Evolutionary conservation across 768 basidiomycete species (phyloP).

Genomic region (Floccularia luteovirens): DNA sequence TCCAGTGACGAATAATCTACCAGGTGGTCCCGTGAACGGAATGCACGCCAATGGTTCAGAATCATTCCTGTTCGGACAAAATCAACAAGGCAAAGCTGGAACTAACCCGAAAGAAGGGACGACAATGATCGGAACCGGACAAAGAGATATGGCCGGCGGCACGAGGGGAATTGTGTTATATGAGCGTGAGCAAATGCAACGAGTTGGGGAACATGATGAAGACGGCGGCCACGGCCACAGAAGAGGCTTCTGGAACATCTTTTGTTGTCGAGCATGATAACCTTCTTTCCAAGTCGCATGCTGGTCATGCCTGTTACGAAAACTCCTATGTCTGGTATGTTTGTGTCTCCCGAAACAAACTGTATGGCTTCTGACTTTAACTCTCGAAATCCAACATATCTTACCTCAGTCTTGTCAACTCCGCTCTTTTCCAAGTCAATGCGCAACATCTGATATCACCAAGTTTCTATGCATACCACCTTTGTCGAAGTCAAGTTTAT

Average conservation of each 20-base stretch:
- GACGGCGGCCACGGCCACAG: slow-evolving; percentile 57
- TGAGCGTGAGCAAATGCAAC: slow-evolving; percentile 56
- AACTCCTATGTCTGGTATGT: slow-evolving; percentile 1
- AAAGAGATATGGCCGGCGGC: slow-evolving; percentile 23
- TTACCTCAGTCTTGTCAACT: too few relatives aligned
- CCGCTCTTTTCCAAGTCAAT: too few relatives aligned
- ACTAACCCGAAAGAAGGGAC: slow-evolving; percentile 46
- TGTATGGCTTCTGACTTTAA: not conserved
- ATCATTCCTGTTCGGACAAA: slow-evolving; percentile 60
- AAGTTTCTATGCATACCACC: too few relatives aligned
- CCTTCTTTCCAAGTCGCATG: slow-evolving; percentile 13
- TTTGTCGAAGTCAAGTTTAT: too few relatives aligned
- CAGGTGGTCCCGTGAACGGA: slow-evolving; percentile 16
- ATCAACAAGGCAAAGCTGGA: slow-evolving; percentile 37
- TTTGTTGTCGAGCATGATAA: slow-evolving; percentile 63
- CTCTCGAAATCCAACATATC: too few relatives aligned
- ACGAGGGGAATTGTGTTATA: slow-evolving; percentile 55
- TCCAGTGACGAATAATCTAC: slow-evolving; percentile 19
- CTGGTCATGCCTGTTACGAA: slow-evolving; percentile 22
- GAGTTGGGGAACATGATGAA: slow-evolving; percentile 53
- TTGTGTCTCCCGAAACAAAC: not conserved
- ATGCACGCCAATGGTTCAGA: slow-evolving; percentile 51
- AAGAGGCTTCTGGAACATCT: slow-evolving; percentile 52
- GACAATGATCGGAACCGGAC: slow-evolving; percentile 34
- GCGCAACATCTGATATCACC: too few relatives aligned